Conservation (phyloP, 2,329 filamentous ascomycete species). For the Colletotrichum tanaceti region DNA sequence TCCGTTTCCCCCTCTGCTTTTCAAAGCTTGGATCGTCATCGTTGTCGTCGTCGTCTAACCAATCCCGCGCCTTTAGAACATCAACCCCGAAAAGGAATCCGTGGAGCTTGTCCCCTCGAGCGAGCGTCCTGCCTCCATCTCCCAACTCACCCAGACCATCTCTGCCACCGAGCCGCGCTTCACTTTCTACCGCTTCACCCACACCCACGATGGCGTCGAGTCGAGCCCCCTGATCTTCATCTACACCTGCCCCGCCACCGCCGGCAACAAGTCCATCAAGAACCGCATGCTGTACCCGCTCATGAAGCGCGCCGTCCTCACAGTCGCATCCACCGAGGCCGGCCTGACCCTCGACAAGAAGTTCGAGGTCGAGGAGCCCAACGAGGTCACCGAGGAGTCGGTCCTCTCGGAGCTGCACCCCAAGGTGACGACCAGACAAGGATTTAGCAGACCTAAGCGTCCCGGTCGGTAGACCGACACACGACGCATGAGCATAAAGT, state of each 20-base stretch:
- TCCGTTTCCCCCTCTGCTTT: too few species aligned
- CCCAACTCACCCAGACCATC: constrained; percentile 69
- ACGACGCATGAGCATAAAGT: not conserved
- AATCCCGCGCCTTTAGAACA: constrained; percentile 63
- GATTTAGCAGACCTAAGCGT: constrained; percentile 82
- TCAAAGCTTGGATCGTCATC: too few species aligned
- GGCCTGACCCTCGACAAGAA: constrained; percentile 76
- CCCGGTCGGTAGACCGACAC: constrained; percentile 68
- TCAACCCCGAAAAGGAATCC: constrained; percentile 76
- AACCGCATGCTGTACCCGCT: constrained; percentile 87
- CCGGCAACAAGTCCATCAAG: constrained; percentile 77
- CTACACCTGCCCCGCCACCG: constrained; percentile 80
- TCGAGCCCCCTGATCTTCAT: constrained; percentile 78
- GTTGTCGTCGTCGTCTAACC: too few species aligned
- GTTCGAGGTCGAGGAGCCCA: constrained; percentile 74
- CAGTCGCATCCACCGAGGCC: constrained; percentile 73
- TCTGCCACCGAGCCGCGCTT: constrained; percentile 78
- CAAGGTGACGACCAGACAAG: constrained; percentile 72
- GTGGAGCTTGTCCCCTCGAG: constrained; percentile 72
- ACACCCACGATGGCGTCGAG: constrained; percentile 64
- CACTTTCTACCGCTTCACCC: constrained; percentile 78
- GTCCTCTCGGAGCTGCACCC: constrained; percentile 77
- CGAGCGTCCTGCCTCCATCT: constrained; percentile 64
- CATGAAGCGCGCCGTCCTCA: constrained; percentile 74
- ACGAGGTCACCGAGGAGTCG: constrained; percentile 75